These are phyloP conservation scores for Phlebiopsis flavidoalba DNA, from an alignment of 768 basidiomycete genomes.

Conservation along the genomic window DNA sequence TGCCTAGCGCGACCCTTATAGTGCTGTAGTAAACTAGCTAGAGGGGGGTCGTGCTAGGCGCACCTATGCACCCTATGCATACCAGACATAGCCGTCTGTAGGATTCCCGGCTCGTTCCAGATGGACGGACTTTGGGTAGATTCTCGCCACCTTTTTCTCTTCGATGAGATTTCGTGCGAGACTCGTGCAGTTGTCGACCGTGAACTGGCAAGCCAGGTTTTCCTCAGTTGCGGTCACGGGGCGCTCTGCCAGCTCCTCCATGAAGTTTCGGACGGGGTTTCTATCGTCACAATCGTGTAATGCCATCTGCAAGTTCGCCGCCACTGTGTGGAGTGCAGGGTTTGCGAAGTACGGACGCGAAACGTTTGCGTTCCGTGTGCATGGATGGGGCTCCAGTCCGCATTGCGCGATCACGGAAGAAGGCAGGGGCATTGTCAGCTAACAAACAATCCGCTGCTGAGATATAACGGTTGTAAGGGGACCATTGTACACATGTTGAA, in stretches of 20 bases:
- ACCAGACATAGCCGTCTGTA: no score
- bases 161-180: no score
- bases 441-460: neutral
- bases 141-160: no score
- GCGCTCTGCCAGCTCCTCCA: neutral
- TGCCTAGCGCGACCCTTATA: no score
- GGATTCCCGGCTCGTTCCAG: no score
- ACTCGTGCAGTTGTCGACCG: neutral
- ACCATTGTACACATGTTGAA: conserved; percentile 7
- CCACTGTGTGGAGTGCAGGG: no score
- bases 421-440: neutral
- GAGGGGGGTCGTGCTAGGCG: no score
- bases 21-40: no score
- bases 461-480: neutral
- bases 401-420: neutral
- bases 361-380: neutral
- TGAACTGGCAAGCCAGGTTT: neutral
- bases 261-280: neutral
- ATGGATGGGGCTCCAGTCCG: neutral
- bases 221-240: neutral
- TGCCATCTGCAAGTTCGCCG: no score
- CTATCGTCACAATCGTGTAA: neutral
- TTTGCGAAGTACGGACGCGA: conserved; percentile 4
- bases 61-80: no score
- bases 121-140: no score